Evolutionary conservation across 2,329 filamentous ascomycete genomes (phyloP), one percentile per base, ranked within the genome.

Genomic region (Zymoseptoria tritici): DNA sequence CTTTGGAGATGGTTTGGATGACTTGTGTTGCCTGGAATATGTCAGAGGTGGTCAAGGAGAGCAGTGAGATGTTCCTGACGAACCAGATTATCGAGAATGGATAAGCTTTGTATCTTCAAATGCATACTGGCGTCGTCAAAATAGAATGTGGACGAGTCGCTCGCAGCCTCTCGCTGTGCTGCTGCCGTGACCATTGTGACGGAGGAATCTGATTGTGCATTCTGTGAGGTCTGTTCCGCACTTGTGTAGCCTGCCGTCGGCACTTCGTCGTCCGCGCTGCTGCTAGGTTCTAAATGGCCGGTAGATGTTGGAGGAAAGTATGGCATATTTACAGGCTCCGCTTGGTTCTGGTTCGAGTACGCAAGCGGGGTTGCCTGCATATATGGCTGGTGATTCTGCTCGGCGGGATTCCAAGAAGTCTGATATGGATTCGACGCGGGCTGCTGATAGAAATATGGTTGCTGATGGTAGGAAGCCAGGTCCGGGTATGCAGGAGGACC

Each of bases 41-140:
- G 11, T 42, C 11, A 13, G 9, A 54, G 51, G 36, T 16, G 29
- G 57, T 61, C n/a, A 61, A 42, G 21, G 22, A 31, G 51, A 54
- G 29, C 46, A 52, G 21, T n/a, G 13, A 9, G 26, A 29, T 16
- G 4, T 24, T 36, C 11, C 31, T 24, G 7, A 71, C 79, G 67
- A 74, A 85, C 83, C 68, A 86, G 68, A 62, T 84, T 85, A 61
- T 86, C 83, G 21, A 87, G 72, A 31, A 85, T 82, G 9, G 83
- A 80, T 31, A 87, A 70, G 69, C 83, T 85, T 64, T 85, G 80
- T 20, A 84, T 79, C 67, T 83, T 82, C 62, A 85, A 68, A 57
- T 76, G 75, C 69, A 75, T 73, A 60, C 71, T 78, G 5, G 74
- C 74, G 62, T 75, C 74, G 51, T 79, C 76, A 55, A 67, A 69